Conservation (phyloP, 345 rosid species). For the Syzygium aqueum region DNA sequence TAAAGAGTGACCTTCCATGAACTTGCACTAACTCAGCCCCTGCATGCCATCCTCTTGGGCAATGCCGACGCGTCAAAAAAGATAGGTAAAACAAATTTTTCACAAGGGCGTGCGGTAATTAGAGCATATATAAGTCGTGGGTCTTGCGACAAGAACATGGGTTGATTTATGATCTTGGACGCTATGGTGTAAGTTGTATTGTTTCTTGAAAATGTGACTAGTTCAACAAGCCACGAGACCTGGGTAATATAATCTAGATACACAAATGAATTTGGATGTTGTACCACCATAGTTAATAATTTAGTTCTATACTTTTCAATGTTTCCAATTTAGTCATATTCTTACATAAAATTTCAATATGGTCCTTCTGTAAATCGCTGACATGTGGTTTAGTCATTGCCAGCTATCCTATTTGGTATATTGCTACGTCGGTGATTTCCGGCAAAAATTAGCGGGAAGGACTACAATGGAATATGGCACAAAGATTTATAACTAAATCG, state of each 20-base stretch:
- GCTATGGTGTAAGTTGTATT: neutral
- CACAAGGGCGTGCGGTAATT: neutral
- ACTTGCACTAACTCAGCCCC: neutral
- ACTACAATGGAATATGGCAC: fast-evolving
- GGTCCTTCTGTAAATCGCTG: fast-evolving
- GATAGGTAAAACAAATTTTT: neutral
- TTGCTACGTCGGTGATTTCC: neutral
- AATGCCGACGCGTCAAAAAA: neutral
- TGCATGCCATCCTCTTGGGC: neutral
- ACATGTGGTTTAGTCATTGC: neutral
- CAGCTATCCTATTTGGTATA: neutral
- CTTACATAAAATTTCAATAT: neutral
- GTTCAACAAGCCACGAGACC: neutral
- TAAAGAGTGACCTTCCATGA: neutral
- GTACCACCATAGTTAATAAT: neutral
- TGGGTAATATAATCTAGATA: neutral
- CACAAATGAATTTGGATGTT: neutral
- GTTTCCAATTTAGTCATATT: neutral
- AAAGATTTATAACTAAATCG: neutral
- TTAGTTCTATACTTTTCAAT: no score
- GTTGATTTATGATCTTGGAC: neutral
- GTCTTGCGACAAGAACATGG: neutral
- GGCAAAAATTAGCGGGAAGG: neutral
- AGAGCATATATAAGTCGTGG: neutral
- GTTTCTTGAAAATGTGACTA: neutral